phyloP scores from a whole-genome alignment of 495 filamentous ascomycete genomes.

The Hyaloscypha finlandica region DNA sequence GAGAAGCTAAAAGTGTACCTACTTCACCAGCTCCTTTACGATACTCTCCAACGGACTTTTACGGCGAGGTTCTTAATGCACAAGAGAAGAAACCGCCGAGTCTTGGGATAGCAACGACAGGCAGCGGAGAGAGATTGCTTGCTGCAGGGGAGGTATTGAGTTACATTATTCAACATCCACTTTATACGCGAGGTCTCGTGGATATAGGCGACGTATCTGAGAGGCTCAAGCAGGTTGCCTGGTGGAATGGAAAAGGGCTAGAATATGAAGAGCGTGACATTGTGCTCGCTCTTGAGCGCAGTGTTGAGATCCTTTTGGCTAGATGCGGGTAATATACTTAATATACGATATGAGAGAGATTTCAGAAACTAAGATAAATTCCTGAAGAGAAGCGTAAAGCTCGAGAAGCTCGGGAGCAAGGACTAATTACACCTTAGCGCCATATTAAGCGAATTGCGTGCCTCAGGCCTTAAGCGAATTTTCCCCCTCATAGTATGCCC shows the following conservation, averaged over 20 bases:
- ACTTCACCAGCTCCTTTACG: constrained; percentile 64
- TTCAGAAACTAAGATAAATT: too few species aligned
- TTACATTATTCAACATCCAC: constrained; percentile 75
- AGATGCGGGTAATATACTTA: too few species aligned
- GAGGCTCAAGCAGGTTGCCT: constrained; percentile 66
- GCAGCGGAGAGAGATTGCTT: constrained; percentile 70
- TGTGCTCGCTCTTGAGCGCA: constrained; percentile 70
- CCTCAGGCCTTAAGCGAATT: too few species aligned
- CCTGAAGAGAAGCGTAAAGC: too few species aligned
- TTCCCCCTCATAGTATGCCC: too few species aligned
- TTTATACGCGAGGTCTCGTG: constrained; percentile 78
- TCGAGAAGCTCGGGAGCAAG: too few species aligned
- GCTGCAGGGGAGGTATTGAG: constrained; percentile 86
- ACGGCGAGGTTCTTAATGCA: constrained; percentile 50
- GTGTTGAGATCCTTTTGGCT: too few species aligned
- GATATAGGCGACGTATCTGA: constrained; percentile 78
- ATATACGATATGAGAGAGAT: too few species aligned
- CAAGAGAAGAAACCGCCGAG: constrained; percentile 58
- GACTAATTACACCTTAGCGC: too few species aligned
- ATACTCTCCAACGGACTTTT: constrained; percentile 73
- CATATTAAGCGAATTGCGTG: too few species aligned
- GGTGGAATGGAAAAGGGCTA: constrained; percentile 85
- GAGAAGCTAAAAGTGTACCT: constrained; percentile 9
- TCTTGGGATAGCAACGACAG: constrained; percentile 67
- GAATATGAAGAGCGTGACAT: constrained; percentile 80